These are phyloP conservation scores for Podospora sp. DNA, from an alignment of 495 filamentous ascomycete species.

Conservation along the genomic window DNA sequence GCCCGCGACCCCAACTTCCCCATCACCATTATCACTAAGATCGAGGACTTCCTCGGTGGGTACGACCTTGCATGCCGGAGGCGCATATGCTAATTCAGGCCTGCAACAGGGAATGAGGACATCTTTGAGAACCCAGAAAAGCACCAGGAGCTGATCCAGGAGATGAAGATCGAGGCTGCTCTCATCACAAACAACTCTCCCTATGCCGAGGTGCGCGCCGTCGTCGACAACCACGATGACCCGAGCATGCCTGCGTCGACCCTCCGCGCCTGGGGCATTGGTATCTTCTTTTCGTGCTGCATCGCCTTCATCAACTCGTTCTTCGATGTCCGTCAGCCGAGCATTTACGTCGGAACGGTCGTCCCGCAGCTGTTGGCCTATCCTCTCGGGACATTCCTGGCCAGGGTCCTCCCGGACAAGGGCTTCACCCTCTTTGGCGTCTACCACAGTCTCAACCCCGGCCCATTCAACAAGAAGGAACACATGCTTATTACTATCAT, in stretches of 20 bases:
- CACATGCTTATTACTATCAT: conserved; percentile 57
- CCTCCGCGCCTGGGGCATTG: conserved; percentile 45
- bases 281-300: conserved; percentile 39
- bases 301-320: conserved; percentile 49
- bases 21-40: conserved; percentile 36
- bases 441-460: conserved; percentile 48
- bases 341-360: conserved; percentile 38
- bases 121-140: conserved; percentile 43
- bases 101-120: conserved; percentile 36
- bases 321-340: conserved; percentile 45
- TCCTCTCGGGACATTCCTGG: conserved; percentile 41
- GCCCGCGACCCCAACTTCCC: conserved; percentile 43
- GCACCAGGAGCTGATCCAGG: conserved; percentile 39
- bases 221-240: conserved; percentile 53
- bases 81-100: not conserved
- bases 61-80: not conserved
- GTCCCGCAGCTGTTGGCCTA: conserved; percentile 47
- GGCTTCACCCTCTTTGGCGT: conserved; percentile 44
- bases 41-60: conserved; percentile 33
- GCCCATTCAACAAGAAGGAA: conserved; percentile 55
- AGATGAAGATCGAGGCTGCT: conserved; percentile 49
- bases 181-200: conserved; percentile 49
- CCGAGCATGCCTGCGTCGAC: conserved; percentile 41
- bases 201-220: conserved; percentile 53
- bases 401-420: conserved; percentile 38